phyloP scores from a whole-genome alignment of 2,329 filamentous ascomycete species.

The Fusarium siculi region DNA sequence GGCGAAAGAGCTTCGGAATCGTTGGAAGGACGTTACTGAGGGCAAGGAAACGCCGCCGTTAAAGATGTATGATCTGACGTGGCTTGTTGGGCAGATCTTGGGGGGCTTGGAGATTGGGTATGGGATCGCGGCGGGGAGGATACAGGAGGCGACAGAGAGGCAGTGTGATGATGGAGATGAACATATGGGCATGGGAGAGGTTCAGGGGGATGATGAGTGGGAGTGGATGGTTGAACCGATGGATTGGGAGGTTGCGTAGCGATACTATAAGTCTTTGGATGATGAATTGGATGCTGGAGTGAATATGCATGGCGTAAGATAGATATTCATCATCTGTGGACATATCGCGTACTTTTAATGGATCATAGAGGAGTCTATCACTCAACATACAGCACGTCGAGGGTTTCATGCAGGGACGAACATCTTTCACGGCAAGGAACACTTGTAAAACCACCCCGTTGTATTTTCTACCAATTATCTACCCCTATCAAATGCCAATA shows the following conservation, averaged over 20 bases:
- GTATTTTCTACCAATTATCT: slow-evolving; percentile 37
- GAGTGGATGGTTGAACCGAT: slow-evolving; percentile 55
- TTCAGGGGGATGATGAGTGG: slow-evolving; percentile 45
- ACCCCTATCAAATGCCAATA: not conserved
- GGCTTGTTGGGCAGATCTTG: slow-evolving; percentile 68
- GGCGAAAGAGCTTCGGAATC: slow-evolving; percentile 77
- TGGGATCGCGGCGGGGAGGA: slow-evolving; percentile 58
- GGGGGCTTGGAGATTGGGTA: slow-evolving; percentile 69
- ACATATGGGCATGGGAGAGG: slow-evolving; percentile 18
- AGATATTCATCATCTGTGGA: not conserved
- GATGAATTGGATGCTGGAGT: not conserved
- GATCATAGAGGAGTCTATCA: not conserved
- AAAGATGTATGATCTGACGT: slow-evolving; percentile 69
- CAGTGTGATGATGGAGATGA: slow-evolving; percentile 42
- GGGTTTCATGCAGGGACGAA: accelerated
- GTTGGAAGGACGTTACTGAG: slow-evolving; percentile 76
- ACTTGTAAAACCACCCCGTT: not conserved
- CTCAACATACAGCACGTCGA: not conserved
- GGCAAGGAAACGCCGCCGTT: slow-evolving; percentile 54
- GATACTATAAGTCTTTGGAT: not conserved
- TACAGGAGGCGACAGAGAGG: slow-evolving; percentile 54
- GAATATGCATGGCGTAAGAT: not conserved
- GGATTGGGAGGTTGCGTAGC: slow-evolving; percentile 50
- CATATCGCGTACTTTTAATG: not conserved
- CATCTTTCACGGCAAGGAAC: not conserved